phyloP scores from a whole-genome alignment of 2,329 filamentous ascomycete genomes.

The Myriosclerotinia scirpicola region DNA sequence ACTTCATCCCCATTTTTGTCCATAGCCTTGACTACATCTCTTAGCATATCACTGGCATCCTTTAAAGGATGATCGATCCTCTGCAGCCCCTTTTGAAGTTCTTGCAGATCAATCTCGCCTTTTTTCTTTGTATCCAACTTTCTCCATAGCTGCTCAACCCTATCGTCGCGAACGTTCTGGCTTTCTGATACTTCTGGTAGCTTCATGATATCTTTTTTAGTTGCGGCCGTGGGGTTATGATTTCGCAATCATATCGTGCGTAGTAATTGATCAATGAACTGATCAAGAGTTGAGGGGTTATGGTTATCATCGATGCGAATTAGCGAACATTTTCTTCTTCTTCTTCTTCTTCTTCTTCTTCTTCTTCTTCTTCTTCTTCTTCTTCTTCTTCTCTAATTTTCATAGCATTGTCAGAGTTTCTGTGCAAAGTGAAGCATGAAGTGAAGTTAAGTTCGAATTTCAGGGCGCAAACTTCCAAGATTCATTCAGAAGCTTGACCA shows the following conservation, averaged over 20 bases:
- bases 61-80: constrained; percentile 93
- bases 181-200: constrained; percentile 68
- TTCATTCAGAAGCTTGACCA: constrained; percentile 20
- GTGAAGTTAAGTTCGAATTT: constrained; percentile 16
- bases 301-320: constrained; percentile 31
- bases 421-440: not conserved
- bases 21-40: constrained; percentile 76
- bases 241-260: constrained; percentile 30
- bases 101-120: constrained; percentile 81
- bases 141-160: constrained; percentile 81
- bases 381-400: not conserved
- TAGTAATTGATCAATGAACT: constrained; percentile 24
- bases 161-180: constrained; percentile 74
- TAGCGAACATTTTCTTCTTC: not conserved
- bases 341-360: not conserved
- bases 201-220: constrained; percentile 23
- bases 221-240: constrained; percentile 29
- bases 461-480: constrained; percentile 16
- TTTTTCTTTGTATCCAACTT: constrained; percentile 74
- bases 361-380: not conserved
- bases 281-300: constrained; percentile 22
- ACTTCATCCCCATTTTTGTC: constrained; percentile 85
- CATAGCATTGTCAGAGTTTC: constrained; percentile 16
- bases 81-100: constrained; percentile 77
- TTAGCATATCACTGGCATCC: constrained; percentile 84